phyloP scores from a whole-genome alignment of 2,329 filamentous ascomycete genomes.

The Chalaropsis thielavioides region DNA sequence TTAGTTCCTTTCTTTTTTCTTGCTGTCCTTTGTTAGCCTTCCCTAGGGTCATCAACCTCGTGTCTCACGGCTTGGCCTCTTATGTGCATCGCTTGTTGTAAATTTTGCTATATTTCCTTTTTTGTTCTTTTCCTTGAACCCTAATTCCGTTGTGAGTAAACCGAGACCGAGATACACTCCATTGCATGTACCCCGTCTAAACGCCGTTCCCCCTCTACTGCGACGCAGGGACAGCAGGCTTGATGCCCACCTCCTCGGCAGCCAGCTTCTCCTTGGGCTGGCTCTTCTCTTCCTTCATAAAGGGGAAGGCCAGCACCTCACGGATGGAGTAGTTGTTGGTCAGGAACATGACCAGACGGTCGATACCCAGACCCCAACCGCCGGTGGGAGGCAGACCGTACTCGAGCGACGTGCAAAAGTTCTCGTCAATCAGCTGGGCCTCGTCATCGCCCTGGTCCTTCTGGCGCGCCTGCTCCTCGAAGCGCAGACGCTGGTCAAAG shows the following conservation, averaged over 20 bases:
- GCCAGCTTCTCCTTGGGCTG: constrained; percentile 37
- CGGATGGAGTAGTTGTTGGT: constrained; percentile 89
- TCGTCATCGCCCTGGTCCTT: constrained; percentile 96
- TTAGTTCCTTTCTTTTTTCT: background rate
- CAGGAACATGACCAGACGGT: constrained; percentile 88
- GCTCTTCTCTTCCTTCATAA: constrained; percentile 75
- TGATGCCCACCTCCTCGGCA: constrained; percentile 47
- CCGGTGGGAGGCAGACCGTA: constrained; percentile 86
- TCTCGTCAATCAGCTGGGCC: constrained; percentile 90
- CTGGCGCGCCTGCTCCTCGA: constrained; percentile 85
- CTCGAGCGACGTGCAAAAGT: constrained; percentile 80
- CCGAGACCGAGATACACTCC: background rate
- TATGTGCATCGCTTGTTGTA: background rate
- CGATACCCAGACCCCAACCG: constrained; percentile 93
- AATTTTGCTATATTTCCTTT: constrained; percentile 6
- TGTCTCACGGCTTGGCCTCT: background rate
- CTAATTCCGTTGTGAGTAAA: constrained; percentile 14
- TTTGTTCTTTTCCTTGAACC: constrained; percentile 14
- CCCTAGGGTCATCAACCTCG: background rate
- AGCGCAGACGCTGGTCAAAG: constrained; percentile 75
- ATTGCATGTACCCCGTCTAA: background rate
- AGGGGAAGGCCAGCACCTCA: constrained; percentile 90
- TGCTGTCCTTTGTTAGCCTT: background rate
- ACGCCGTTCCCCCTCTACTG: constrained; percentile 35
- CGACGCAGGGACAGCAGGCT: constrained; percentile 35